A percentile compares a stretch with the other conserved stretches of the same genome.
phyloP scores from a whole-genome alignment of 306 rosid genomes.

The Glycine tomentella region DNA sequence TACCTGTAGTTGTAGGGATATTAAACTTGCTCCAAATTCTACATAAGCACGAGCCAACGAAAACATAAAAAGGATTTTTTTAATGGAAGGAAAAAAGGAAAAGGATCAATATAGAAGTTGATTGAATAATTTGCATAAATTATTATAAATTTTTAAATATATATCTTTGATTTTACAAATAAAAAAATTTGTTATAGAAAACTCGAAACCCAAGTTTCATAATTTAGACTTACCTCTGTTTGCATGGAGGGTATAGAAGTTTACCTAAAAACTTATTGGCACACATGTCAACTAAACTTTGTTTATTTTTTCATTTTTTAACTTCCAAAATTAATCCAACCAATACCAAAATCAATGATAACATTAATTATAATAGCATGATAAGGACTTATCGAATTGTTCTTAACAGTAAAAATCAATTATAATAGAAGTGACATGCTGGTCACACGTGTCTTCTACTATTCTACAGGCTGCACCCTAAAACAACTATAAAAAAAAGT shows the following conservation, averaged over 20 bases:
- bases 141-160: no score
- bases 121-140: no score
- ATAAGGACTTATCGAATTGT: neutral
- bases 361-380: neutral
- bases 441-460: neutral
- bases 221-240: no score
- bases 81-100: conserved; percentile 50
- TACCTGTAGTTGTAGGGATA: neutral
- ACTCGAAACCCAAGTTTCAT: no score
- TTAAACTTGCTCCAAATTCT: neutral
- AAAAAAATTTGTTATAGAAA: no score
- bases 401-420: neutral
- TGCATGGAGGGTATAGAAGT: no score
- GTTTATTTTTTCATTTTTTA: neutral
- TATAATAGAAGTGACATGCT: neutral
- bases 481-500: neutral
- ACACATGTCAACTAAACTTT: neutral
- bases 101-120: no score
- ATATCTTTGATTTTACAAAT: no score
- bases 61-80: no score
- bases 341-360: neutral
- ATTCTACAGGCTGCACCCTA: neutral
- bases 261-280: neutral
- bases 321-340: neutral
- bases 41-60: no score